Base-by-base conservation (phyloP, 2,329 filamentous ascomycete genomes). In the Rhinocladiella similis region DNA sequence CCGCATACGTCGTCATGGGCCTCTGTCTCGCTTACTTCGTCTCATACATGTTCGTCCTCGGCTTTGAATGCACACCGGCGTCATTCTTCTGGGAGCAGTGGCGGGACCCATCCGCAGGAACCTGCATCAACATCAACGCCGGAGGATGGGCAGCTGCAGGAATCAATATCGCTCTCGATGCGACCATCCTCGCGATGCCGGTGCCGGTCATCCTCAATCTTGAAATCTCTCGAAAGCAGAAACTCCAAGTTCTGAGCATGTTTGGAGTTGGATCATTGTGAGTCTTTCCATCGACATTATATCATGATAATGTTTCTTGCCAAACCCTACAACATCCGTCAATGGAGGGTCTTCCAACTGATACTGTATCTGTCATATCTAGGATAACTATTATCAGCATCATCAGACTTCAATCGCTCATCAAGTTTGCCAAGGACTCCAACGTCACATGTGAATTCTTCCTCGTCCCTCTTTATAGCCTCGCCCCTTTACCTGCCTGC, bases 41-140 rank as follows among this genome's bases (percentile, higher is more conserved):
- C 36, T 62, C 56, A 5, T 69, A 68, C 52, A 54, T 61, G 3
- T 56, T 68, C 2, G 48, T 60, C 10, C 65, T 66, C 59, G 62
- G 64, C 36, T 66, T 69, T n/a, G 62, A 67, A 47, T 68, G 65
- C 53, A 60, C 51, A 4, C 66, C 67, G 1, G 25, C 84, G 20
- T 68, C 67, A 10, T 77, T 74, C 56, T 80, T 77, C 64, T 86
- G 83, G 83, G 70, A 68, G 0, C 70, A 69, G 13, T 85, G 81
- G 80, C 75, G 80, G 42, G 73, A 73, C 1, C 67, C 75, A 47
- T 71, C 76, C 29, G 3, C 65, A 0, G 82, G 83, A 0, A 68
- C 59, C 1, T 86, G 83, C 57, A 64, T 79, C 20, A 70, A 81
- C 53, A 68, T 79, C 58, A 82, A 80, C 55, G 68, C 69, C 1